Evolutionary conservation across 495 filamentous ascomycete genomes (phyloP).

Genomic region (Hamigera avellanea): DNA sequence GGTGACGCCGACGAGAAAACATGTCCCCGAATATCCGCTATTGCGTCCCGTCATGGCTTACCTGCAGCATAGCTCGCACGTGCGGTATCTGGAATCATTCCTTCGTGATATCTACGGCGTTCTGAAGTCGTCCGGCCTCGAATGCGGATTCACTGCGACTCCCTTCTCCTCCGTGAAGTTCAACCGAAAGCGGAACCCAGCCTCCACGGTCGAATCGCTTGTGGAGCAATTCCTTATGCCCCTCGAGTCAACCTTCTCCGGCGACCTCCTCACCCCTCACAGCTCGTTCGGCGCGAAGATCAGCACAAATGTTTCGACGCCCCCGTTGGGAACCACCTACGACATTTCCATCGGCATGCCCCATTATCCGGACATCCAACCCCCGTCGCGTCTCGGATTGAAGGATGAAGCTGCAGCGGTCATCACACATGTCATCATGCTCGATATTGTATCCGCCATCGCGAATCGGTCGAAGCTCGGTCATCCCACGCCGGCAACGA

Average conservation of each 20-base stretch:
- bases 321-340: conserved; percentile 36
- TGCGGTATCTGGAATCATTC: conserved; percentile 23
- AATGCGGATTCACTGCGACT: conserved; percentile 18
- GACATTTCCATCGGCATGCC: conserved; percentile 30
- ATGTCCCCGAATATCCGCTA: conserved; percentile 43
- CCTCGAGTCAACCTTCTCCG: conserved; percentile 30
- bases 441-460: conserved; percentile 26
- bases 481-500: not conserved
- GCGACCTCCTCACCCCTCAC: conserved; percentile 20
- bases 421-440: conserved; percentile 25
- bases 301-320: conserved; percentile 29
- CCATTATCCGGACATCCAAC: conserved; percentile 20
- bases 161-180: conserved; percentile 18
- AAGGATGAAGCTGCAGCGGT: conserved; percentile 26
- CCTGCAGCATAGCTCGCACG: conserved; percentile 44
- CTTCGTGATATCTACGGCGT: conserved; percentile 24
- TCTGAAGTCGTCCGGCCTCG: conserved; percentile 30
- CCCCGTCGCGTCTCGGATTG: conserved; percentile 22
- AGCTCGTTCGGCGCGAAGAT: conserved; percentile 33
- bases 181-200: not conserved
- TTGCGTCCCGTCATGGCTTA: conserved; percentile 55
- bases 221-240: conserved; percentile 27
- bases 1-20: conserved; percentile 36
- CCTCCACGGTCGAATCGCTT: conserved; percentile 24
- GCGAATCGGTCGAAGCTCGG: conserved; percentile 4